Base-by-base conservation (phyloP, 2,329 filamentous ascomycete species). In the Pezicula carpinea region DNA sequence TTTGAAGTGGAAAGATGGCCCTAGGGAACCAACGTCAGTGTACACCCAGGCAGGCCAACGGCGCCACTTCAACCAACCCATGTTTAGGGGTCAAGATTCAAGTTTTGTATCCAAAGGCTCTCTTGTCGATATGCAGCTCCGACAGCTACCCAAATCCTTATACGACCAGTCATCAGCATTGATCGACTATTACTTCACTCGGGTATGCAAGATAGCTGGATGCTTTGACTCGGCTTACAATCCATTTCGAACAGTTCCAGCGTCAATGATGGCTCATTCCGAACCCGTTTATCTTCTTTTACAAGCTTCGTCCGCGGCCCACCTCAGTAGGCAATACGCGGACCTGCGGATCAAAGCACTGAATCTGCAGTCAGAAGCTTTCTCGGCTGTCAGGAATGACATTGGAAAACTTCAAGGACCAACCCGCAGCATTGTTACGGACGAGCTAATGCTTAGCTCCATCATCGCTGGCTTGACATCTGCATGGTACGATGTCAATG, bases 401-500 rank as follows among this genome's bases (percentile, higher is more conserved):
- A 46, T 49, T 15, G 23, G 29, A 29, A 44, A 38, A 19, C 35
- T 49, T 26, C 31, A 46, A 7, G 38, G 17, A 7, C 39, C 43
- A 43, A 23, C 35, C 5, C 6, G 18, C 7, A 38, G 15, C 15
- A 19, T 49, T 23, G 47, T 49, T 14, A 38, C 47, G 3, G 47
- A 49, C 38, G 47, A 46, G 19, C 35, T 49, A 13, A 49, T 49
- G 47, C 19, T 49, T 10, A 46, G 38, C 14, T 46, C 35, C 21
- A 49, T 49, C 17, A 49, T 49, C 31, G 47, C 47, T 11, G 47
- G 47, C 8, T 43, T 49, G 22, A 49, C 47, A 18, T 46, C 43
- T 36, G 38, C 47, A 8, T 49, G 47, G 47, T 49, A 49, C 33
- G 47, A 49, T 26, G 47, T 49, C 11, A 46, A 49, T 23, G 47